Evolutionary conservation across 768 basidiomycete species (phyloP).

Genomic region (Mycena metata): DNA sequence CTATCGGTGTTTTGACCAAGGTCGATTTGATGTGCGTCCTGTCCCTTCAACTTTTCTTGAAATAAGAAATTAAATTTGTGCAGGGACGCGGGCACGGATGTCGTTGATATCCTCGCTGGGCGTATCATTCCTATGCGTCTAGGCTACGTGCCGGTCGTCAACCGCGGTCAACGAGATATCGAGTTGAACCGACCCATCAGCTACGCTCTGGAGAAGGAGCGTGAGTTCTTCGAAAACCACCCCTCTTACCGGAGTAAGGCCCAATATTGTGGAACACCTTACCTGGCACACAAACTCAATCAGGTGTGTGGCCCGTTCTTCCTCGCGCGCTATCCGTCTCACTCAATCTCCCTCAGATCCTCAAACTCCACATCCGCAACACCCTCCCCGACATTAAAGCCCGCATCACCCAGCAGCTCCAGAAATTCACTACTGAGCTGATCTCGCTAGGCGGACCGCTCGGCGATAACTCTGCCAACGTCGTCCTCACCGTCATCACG

Average conservation of each 20-base stretch:
- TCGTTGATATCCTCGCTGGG: slow-evolving; percentile 98
- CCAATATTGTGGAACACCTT: slow-evolving; percentile 97
- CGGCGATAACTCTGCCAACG: slow-evolving; percentile 91
- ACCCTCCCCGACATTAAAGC: slow-evolving; percentile 99
- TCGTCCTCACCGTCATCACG: slow-evolving; percentile 97
- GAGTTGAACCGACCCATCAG: slow-evolving; percentile 89
- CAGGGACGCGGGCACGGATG: slow-evolving; percentile 98
- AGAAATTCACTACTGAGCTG: slow-evolving; percentile 91
- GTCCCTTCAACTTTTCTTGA: background rate
- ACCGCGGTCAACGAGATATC: slow-evolving; percentile 98
- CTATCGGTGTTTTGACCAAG: slow-evolving; percentile 98
- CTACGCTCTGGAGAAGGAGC: slow-evolving; percentile 89
- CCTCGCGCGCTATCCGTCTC: background rate
- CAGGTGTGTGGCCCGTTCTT: slow-evolving; percentile 66
- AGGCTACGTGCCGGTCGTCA: slow-evolving; percentile 99
- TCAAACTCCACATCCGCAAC: slow-evolving; percentile 98
- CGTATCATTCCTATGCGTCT: slow-evolving; percentile 95
- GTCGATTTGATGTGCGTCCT: slow-evolving; percentile 93
- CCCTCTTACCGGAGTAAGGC: slow-evolving; percentile 93
- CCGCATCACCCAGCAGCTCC: slow-evolving; percentile 90
- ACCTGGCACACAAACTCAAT: slow-evolving; percentile 94
- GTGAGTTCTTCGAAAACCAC: slow-evolving; percentile 95
- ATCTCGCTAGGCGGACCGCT: slow-evolving; percentile 86
- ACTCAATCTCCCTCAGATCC: slow-evolving; percentile 68
- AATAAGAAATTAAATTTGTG: slow-evolving; percentile 5